Conservation (phyloP, 495 filamentous ascomycete species). For the Penicillium waksmanii region DNA sequence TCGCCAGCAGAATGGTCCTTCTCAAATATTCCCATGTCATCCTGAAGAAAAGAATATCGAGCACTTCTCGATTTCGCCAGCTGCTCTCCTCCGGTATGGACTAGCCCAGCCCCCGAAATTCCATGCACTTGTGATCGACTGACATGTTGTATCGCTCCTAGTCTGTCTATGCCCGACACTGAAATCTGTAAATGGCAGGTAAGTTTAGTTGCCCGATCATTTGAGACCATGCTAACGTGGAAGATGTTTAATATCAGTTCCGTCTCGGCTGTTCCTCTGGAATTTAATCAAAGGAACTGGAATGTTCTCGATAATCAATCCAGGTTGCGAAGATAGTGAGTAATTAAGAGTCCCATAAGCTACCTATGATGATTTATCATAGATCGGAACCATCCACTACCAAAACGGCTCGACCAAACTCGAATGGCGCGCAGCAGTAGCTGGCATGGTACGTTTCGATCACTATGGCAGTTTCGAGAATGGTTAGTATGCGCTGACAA, state of each 20-base stretch:
- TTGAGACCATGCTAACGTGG: neutral
- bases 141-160: neutral
- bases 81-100: neutral
- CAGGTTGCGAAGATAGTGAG: neutral
- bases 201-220: constrained; percentile 3
- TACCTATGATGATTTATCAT: neutral
- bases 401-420: neutral
- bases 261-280: neutral
- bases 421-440: neutral
- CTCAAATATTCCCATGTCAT: neutral
- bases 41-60: neutral
- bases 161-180: neutral
- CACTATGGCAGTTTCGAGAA: neutral
- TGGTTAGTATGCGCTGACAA: neutral
- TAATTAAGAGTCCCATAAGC: neutral
- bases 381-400: neutral
- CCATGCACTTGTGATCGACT: constrained; percentile 2
- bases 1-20: neutral
- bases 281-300: neutral
- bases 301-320: neutral
- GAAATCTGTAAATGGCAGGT: neutral
- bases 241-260: neutral
- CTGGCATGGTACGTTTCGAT: constrained; percentile 1
- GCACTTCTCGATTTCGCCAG: neutral
- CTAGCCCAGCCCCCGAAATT: neutral